Conservation (phyloP, 345 rosid species). For the Theobroma cacao region DNA sequence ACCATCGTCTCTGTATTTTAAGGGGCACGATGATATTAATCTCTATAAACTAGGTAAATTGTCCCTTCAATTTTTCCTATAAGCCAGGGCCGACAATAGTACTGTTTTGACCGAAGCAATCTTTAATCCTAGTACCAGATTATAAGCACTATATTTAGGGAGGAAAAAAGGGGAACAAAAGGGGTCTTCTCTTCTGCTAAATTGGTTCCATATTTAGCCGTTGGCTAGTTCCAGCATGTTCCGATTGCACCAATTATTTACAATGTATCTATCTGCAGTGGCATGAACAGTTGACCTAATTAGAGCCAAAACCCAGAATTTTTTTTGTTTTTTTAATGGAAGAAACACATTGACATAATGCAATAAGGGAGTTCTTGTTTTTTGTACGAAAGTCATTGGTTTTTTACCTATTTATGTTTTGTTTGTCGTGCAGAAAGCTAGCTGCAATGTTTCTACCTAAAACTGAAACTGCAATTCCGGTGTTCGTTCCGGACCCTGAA, state of each 20-base stretch:
- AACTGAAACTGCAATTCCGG: neutral
- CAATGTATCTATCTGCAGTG: neutral
- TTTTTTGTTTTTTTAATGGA: too few species aligned
- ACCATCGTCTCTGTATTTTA: neutral
- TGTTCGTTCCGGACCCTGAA: neutral
- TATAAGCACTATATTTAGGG: conserved; percentile 3
- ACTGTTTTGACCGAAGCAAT: neutral
- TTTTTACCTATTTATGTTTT: neutral
- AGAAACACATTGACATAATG: neutral
- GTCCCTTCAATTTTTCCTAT: neutral
- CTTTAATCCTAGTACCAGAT: neutral
- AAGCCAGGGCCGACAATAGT: neutral
- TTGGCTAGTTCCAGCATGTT: neutral
- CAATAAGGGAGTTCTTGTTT: neutral
- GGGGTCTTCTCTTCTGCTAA: neutral
- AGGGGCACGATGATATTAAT: neutral
- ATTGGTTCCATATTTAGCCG: neutral
- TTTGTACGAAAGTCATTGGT: neutral
- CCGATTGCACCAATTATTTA: neutral
- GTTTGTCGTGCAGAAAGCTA: neutral
- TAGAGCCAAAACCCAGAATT: neutral
- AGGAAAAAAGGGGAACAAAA: neutral
- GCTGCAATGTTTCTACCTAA: neutral
- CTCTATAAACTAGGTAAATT: neutral
- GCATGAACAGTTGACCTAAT: neutral